Evolutionary conservation across 2,329 filamentous ascomycete genomes (phyloP).

Genomic region (Lachnellula suecica): DNA sequence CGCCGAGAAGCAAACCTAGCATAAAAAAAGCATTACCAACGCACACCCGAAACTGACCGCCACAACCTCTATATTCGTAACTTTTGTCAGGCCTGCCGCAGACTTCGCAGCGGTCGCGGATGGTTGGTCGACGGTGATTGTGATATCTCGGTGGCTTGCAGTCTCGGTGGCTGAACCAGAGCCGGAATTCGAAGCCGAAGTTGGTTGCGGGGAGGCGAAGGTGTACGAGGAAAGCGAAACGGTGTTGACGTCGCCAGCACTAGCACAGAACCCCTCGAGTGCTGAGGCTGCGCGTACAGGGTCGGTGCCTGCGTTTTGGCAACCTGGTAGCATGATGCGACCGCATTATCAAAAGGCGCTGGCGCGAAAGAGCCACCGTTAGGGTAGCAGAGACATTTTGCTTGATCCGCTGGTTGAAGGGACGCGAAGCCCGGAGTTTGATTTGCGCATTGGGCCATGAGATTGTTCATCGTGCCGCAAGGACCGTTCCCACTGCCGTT

Average conservation of each 20-base stretch:
- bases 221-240: not conserved
- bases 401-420: not conserved
- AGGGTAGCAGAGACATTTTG: slow-evolving; percentile 9
- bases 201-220: not conserved
- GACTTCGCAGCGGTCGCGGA: not conserved
- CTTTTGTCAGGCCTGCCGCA: not conserved
- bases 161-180: not conserved
- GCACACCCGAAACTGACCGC: slow-evolving; percentile 14
- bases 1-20: slow-evolving; percentile 15
- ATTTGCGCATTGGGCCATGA: not conserved
- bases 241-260: not conserved
- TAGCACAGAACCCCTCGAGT: not conserved
- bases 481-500: too few relatives aligned
- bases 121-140: not conserved
- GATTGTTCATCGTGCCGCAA: not conserved
- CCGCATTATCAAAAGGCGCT: slow-evolving; percentile 1
- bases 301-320: not conserved
- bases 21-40: slow-evolving; percentile 19
- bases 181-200: not conserved
- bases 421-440: slow-evolving; percentile 2
- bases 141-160: not conserved
- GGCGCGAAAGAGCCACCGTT: too few relatives aligned
- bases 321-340: not conserved
- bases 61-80: slow-evolving; percentile 6
- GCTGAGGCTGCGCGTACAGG: not conserved